These are phyloP conservation scores for Pistacia atlantica DNA, from an alignment of 345 rosid genomes.

Conservation along the genomic window DNA sequence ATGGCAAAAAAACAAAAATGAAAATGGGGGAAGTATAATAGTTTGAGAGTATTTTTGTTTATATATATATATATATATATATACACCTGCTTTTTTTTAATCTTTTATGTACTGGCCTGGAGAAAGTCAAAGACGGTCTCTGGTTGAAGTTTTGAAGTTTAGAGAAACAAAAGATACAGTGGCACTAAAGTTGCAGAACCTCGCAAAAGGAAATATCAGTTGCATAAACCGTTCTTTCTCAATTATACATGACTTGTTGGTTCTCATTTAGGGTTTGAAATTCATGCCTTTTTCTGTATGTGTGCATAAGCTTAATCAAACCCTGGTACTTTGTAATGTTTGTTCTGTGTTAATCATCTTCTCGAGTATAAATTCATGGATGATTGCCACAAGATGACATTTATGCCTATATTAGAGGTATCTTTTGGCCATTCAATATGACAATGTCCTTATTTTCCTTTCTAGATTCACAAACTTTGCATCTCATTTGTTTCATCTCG, in stretches of 20 bases:
- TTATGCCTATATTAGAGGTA: not conserved
- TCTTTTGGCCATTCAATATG: not conserved
- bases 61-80: constrained; percentile 8
- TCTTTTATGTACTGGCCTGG: constrained; percentile 49
- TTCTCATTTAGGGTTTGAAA: not conserved
- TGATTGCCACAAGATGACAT: not conserved
- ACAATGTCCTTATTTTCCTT: not conserved
- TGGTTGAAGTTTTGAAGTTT: constrained; percentile 31
- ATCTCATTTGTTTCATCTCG: not conserved
- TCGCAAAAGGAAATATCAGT: constrained; percentile 5
- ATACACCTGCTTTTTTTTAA: constrained; percentile 18
- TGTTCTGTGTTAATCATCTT: not conserved
- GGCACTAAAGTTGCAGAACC: constrained; percentile 15
- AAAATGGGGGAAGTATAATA: too few relatives aligned
- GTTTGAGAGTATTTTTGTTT: not conserved
- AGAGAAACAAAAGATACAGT: constrained; percentile 17
- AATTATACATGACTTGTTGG: not conserved
- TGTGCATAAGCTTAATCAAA: not conserved
- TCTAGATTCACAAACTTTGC: not conserved
- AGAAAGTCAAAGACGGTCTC: constrained; percentile 27
- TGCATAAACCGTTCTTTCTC: too few relatives aligned
- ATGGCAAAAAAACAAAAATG: too few relatives aligned
- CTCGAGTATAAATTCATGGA: not conserved
- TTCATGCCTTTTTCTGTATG: too few relatives aligned
- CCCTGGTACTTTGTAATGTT: not conserved